These are phyloP conservation scores for Cryptococcus deneoformans DNA, from an alignment of 1,284 basidiomycete species.

Conservation along the genomic window DNA sequence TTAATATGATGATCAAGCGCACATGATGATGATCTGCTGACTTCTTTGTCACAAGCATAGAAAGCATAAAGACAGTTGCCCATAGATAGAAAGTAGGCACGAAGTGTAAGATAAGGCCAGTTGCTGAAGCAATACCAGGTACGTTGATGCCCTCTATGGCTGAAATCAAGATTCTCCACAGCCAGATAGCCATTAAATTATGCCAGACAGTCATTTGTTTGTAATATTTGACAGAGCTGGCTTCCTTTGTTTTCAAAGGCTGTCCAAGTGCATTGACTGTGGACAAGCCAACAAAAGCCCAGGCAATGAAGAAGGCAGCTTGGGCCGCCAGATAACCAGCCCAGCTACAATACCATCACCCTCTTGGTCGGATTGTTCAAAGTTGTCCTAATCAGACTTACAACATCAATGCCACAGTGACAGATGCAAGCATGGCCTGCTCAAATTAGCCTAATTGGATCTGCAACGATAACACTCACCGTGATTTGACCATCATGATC, in stretches of 20 bases:
- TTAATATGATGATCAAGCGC: slow-evolving; percentile 6
- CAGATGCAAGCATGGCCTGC: too few relatives aligned
- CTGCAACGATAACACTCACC: too few relatives aligned
- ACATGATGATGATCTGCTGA: slow-evolving; percentile 21
- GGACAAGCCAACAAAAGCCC: slow-evolving; percentile 21
- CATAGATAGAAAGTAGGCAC: slow-evolving; percentile 37
- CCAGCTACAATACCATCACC: slow-evolving; percentile 13
- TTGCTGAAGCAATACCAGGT: slow-evolving; percentile 28
- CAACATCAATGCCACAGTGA: too few relatives aligned
- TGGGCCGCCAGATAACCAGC: slow-evolving; percentile 26
- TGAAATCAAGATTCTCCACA: slow-evolving; percentile 31
- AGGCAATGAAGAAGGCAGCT: slow-evolving; percentile 24
- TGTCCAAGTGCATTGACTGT: slow-evolving; percentile 25
- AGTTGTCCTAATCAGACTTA: too few relatives aligned
- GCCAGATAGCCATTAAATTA: slow-evolving; percentile 38
- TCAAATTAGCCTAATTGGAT: too few relatives aligned
- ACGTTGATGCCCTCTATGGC: slow-evolving; percentile 26
- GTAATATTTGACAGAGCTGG: slow-evolving; percentile 14
- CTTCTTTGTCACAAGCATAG: slow-evolving; percentile 35
- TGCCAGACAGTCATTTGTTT: slow-evolving; percentile 33
- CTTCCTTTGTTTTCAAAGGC: slow-evolving; percentile 8
- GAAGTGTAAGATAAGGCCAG: slow-evolving; percentile 25
- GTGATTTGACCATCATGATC: too few relatives aligned
- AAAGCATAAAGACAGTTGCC: slow-evolving; percentile 30
- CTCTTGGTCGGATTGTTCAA: too few relatives aligned